Percentiles rank a stretch among this genome's conserved stretches.
phyloP scores from a whole-genome alignment of 2,329 filamentous ascomycete genomes.

The Xylaria arbuscula region DNA sequence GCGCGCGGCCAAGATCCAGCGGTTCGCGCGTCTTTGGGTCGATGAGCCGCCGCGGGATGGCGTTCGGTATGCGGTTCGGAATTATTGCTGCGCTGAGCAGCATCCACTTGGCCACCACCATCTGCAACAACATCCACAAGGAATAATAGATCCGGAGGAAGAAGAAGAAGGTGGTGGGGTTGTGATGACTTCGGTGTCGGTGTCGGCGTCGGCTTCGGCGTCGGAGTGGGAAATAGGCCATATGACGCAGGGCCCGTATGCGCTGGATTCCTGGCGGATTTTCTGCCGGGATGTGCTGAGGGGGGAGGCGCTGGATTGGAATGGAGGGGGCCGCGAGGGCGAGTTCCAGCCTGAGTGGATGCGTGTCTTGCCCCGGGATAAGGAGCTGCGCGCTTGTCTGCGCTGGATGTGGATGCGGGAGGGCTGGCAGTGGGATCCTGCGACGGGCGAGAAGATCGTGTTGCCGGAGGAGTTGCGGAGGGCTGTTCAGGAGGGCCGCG shows the following conservation, averaged over 20 bases:
- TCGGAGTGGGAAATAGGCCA: conserved; percentile 86
- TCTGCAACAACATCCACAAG: not conserved
- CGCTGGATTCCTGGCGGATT: conserved; percentile 90
- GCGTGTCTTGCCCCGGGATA: conserved; percentile 82
- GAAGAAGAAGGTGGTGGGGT: not conserved
- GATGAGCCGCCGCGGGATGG: conserved; percentile 69
- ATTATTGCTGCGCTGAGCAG: conserved; percentile 52
- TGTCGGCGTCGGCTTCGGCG: conserved; percentile 54
- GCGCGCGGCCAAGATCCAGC: conserved; percentile 74
- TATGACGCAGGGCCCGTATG: conserved; percentile 83
- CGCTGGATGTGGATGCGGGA: conserved; percentile 93
- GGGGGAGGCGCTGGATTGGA: conserved; percentile 73
- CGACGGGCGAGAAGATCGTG: conserved; percentile 71
- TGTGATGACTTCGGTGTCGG: too few species aligned
- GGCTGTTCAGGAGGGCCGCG: conserved; percentile 67
- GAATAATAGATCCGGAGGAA: not conserved
- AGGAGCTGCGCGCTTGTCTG: conserved; percentile 87
- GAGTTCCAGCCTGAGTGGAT: conserved; percentile 90
- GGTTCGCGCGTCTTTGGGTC: conserved; percentile 76
- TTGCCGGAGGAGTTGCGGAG: conserved; percentile 64
- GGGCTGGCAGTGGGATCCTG: conserved; percentile 82
- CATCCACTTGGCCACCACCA: not conserved
- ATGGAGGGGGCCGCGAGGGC: conserved; percentile 63
- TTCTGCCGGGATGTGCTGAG: conserved; percentile 86
- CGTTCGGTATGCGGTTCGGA: conserved; percentile 64